Conservation (phyloP, 2,329 filamentous ascomycete species). For the Pyrenochaeta sp. region DNA sequence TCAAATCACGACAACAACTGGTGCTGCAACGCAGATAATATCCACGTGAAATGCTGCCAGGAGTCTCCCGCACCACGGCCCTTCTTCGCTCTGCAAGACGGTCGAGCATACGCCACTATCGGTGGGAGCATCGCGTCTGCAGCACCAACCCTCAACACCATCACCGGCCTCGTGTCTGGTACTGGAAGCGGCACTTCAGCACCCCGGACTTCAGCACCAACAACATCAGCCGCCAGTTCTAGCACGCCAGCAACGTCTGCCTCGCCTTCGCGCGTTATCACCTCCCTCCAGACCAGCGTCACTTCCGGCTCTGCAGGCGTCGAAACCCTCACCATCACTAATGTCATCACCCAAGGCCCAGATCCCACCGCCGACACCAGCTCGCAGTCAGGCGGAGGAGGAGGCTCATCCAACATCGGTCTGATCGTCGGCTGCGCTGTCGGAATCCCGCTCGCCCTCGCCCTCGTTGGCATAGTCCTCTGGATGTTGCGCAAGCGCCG, state of each 20-base stretch:
- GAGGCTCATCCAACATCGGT: slow-evolving; percentile 31
- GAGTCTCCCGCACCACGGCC: slow-evolving; percentile 37
- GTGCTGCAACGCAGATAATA: slow-evolving; percentile 44
- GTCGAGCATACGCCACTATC: slow-evolving; percentile 41
- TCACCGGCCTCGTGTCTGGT: slow-evolving; percentile 35
- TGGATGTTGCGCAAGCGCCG: slow-evolving; percentile 44
- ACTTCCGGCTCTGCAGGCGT: slow-evolving; percentile 34
- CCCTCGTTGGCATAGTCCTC: slow-evolving; percentile 36
- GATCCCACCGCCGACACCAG: slow-evolving; percentile 5
- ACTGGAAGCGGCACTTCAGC: slow-evolving; percentile 15
- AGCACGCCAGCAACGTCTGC: slow-evolving; percentile 7
- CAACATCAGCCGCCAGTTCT: slow-evolving; percentile 13
- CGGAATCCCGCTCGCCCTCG: slow-evolving; percentile 44
- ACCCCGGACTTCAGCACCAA: slow-evolving; percentile 19
- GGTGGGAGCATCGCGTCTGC: slow-evolving; percentile 30
- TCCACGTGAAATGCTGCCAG: slow-evolving; percentile 42
- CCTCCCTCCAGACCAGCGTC: slow-evolving; percentile 31
- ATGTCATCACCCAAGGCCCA: slow-evolving; percentile 22
- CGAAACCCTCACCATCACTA: slow-evolving; percentile 28
- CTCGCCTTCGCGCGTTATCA: slow-evolving; percentile 28
- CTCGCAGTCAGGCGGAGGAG: slow-evolving; percentile 9
- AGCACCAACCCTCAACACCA: slow-evolving; percentile 28
- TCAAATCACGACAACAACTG: slow-evolving; percentile 41
- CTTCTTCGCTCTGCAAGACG: slow-evolving; percentile 42
- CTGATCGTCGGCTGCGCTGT: slow-evolving; percentile 47